Evolutionary conservation across 306 rosid genomes (phyloP).

Genomic region (Gastrolobium bilobum): DNA sequence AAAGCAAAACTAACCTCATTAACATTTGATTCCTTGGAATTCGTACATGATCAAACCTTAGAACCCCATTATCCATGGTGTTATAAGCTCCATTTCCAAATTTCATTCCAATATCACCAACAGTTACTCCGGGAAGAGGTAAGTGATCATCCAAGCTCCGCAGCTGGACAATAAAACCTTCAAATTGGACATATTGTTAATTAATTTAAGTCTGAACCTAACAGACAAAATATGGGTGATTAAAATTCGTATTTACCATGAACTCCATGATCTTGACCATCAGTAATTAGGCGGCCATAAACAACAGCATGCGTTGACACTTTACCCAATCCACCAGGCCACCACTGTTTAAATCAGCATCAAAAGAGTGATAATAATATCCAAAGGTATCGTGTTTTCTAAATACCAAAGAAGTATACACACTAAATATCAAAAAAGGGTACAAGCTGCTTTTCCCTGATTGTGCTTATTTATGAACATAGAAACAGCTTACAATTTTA

Average conservation of each 20-base stretch:
- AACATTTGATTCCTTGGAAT: slow-evolving; percentile 94
- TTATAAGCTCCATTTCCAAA: slow-evolving; percentile 97
- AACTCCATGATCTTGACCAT: slow-evolving; percentile 83
- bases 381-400: slow-evolving; percentile 13
- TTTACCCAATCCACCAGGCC: slow-evolving; percentile 99
- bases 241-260: slow-evolving; percentile 68
- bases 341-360: slow-evolving; percentile 77
- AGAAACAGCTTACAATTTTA: slow-evolving; percentile 23
- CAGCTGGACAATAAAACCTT: slow-evolving; percentile 94
- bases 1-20: slow-evolving; percentile 76
- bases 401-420: slow-evolving; percentile 32
- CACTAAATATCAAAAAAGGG: slow-evolving; percentile 19
- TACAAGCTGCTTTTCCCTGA: slow-evolving; percentile 18
- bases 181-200: slow-evolving; percentile 47
- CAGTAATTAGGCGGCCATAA: slow-evolving; percentile 82
- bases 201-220: slow-evolving; percentile 22
- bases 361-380: slow-evolving; percentile 46
- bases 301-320: slow-evolving; percentile 84
- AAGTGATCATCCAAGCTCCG: slow-evolving; percentile 96
- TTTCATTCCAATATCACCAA: slow-evolving; percentile 97
- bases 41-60: slow-evolving; percentile 82
- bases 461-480: slow-evolving; percentile 18
- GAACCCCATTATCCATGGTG: slow-evolving; percentile 97
- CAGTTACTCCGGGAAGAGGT: slow-evolving; percentile 89
- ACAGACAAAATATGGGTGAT: slow-evolving; percentile 28